phyloP scores from a whole-genome alignment of 2,329 filamentous ascomycete species.

The Sphaerulina musiva region DNA sequence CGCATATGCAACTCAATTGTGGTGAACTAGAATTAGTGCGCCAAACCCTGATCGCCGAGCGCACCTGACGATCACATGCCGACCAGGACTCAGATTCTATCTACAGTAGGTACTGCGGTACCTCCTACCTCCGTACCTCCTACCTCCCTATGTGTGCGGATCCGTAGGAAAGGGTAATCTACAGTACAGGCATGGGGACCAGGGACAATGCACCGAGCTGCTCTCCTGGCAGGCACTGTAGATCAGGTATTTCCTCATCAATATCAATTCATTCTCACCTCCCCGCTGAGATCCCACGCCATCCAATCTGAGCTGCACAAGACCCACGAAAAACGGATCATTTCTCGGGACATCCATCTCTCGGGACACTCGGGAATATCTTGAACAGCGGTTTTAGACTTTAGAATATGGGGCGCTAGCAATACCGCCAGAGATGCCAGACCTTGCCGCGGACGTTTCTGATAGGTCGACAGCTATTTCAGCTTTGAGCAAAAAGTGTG shows the following conservation, averaged over 20 bases:
- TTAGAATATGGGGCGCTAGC: slow-evolving; percentile 1
- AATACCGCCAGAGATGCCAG: neutral
- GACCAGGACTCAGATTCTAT: neutral
- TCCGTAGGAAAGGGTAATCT: too few relatives aligned
- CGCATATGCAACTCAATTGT: slow-evolving; percentile 1
- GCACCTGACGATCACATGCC: slow-evolving; percentile 1
- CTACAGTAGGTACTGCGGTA: neutral
- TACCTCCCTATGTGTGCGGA: too few relatives aligned
- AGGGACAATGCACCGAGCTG: too few relatives aligned
- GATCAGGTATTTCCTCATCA: too few relatives aligned
- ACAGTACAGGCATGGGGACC: too few relatives aligned
- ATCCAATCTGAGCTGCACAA: neutral
- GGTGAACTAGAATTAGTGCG: neutral
- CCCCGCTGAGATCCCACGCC: too few relatives aligned
- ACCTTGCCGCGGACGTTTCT: neutral
- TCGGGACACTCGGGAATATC: neutral
- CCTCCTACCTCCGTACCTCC: too few relatives aligned
- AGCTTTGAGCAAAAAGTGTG: neutral
- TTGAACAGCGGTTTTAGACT: neutral
- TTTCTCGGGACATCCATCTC: too few relatives aligned
- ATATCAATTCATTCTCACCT: too few relatives aligned
- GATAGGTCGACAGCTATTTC: slow-evolving; percentile 4
- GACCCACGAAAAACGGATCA: too few relatives aligned
- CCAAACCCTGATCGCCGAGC: neutral
- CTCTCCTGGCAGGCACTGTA: too few relatives aligned